Conservation (phyloP, 352 stramenopile species). For the Phytophthora fragariaefolia region DNA sequence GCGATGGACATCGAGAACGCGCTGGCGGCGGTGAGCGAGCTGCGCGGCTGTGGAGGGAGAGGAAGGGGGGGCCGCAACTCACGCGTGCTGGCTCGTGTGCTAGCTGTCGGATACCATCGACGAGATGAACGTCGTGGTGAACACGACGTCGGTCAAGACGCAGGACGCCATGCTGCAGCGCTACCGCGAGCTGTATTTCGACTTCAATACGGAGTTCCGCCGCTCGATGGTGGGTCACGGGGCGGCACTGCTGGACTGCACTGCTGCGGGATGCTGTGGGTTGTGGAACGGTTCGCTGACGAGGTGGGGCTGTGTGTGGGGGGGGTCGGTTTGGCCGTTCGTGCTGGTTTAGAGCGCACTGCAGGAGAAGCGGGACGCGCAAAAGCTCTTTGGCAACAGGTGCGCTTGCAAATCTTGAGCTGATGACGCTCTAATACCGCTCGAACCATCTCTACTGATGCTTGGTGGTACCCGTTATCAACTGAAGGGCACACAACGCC, state of each 20-base stretch:
- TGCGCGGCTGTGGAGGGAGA: not conserved
- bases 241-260: no score
- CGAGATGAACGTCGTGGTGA: constrained; percentile 82
- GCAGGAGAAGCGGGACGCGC: constrained; percentile 84
- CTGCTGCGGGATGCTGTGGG: no score
- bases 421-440: no score
- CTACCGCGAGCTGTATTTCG: constrained; percentile 96
- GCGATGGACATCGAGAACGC: constrained; percentile 82
- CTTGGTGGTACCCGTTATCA: not conserved
- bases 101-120: constrained; percentile 88
- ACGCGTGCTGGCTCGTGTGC: not conserved
- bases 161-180: constrained; percentile 92
- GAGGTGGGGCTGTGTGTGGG: not conserved
- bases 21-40: constrained; percentile 54
- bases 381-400: constrained; percentile 85
- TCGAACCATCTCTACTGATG: not conserved
- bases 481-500: constrained; percentile 48
- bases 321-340: not conserved
- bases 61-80: not conserved
- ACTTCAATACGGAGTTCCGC: constrained; percentile 96
- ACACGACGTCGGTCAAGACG: constrained; percentile 74
- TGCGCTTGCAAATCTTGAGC: constrained; percentile 21
- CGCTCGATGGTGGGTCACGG: constrained; percentile 82
- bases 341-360: constrained; percentile 56
- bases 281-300: no score